phyloP scores from a whole-genome alignment of 1,284 basidiomycete genomes.

The Pisolithus thermaeus region DNA sequence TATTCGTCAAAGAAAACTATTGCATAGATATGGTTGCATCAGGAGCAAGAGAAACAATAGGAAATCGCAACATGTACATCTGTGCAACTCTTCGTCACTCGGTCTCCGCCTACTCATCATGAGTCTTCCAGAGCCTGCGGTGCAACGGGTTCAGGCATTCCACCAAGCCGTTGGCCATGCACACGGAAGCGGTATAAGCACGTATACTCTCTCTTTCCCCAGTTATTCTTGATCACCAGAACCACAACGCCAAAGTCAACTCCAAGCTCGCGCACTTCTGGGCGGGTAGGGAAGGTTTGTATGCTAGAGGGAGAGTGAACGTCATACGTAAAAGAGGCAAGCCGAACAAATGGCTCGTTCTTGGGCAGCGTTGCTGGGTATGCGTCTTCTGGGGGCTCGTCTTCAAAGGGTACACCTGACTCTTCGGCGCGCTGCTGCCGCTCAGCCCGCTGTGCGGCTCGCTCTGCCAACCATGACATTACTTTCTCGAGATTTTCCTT shows the following conservation, averaged over 20 bases:
- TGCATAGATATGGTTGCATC: background rate
- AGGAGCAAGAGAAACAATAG: background rate
- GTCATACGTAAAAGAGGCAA: conserved; percentile 82
- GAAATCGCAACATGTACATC: background rate
- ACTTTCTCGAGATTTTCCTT: conserved; percentile 62
- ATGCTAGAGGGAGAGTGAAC: conserved; percentile 59
- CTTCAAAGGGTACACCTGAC: conserved; percentile 30
- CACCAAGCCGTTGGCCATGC: conserved; percentile 48
- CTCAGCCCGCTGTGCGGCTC: conserved; percentile 28
- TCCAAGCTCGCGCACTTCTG: conserved; percentile 60
- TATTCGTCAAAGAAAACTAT: background rate
- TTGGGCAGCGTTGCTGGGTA: conserved; percentile 52
- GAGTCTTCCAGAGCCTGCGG: conserved; percentile 11
- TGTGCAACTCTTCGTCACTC: background rate
- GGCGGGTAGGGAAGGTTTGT: conserved; percentile 80
- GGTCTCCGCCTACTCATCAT: conserved; percentile 5
- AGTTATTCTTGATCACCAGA: conserved; percentile 77
- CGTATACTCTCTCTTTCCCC: conserved; percentile 79
- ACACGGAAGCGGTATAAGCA: conserved; percentile 88
- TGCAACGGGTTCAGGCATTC: conserved; percentile 17
- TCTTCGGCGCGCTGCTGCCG: conserved; percentile 33
- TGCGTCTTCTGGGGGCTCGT: conserved; percentile 30
- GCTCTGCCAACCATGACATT: conserved; percentile 41
- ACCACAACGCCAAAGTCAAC: conserved; percentile 81
- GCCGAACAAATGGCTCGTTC: conserved; percentile 57